Base-by-base conservation (phyloP, 257 asterid genomes). In the Mentha longifolia region DNA sequence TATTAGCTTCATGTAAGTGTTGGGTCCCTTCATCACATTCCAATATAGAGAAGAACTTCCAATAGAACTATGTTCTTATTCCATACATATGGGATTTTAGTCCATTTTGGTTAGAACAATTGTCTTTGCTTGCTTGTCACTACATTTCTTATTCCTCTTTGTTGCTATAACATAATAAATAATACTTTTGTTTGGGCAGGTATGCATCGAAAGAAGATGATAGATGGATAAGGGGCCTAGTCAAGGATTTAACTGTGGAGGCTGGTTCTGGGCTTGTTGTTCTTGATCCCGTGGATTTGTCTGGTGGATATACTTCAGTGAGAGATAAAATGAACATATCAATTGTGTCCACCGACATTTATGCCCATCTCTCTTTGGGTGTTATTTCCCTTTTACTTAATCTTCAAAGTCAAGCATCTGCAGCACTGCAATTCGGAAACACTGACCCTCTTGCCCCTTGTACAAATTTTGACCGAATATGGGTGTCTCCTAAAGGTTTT, bases 191-290 rank as follows among this genome's bases (percentile, higher is more conserved):
- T 74, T 70, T 74, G 67, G 65, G 80, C 81, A 94, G 99, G 99
- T 94, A 81, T 78, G 96, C 99, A 46, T 89, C 98, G 77, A 94
- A 94, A 82, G 99, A 88, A 77, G 91, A 84, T 81, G 99, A 92
- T 77, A 85, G 55, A 83, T 94, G 98, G 99, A 86, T 94, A 73
- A 90, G 96, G 78, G 93, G 96, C 63, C 89, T 89, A 70, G 73
- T 94, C 69, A 91, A 94, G 87, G 98, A 94, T 89, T 84, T 94
- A 61, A 86, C 87, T 7, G 81, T 94, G 61, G 99, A 94, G 79
- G 92, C 99, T 81, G 99, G 96, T 82, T 94, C 99, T 62, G 99
- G 99, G 69, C 96, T 94, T 67, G 69, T 89, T 73, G 88, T 94
- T 74, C 97, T 94, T 84, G 97, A 94, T 84, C 98, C 98, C n/a